These are phyloP conservation scores for Mercurialis annua DNA, from an alignment of 345 rosid genomes.

Conservation along the genomic window DNA sequence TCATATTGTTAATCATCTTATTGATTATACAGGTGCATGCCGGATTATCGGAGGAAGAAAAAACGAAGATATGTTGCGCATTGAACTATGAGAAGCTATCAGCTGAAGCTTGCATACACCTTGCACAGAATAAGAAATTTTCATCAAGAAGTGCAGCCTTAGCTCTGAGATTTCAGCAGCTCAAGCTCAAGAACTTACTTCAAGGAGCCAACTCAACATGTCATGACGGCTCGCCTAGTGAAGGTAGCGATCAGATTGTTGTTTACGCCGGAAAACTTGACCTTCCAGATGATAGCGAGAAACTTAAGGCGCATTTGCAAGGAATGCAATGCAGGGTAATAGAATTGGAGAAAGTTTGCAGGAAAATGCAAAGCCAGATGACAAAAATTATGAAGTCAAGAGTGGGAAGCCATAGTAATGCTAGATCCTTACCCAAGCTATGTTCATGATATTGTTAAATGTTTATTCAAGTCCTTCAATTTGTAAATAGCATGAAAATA, in stretches of 20 bases:
- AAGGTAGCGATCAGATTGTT: conserved; percentile 34
- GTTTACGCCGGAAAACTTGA: conserved; percentile 50
- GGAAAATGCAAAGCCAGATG: conserved; percentile 81
- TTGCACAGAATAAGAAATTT: conserved; percentile 57
- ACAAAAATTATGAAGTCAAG: conserved; percentile 63
- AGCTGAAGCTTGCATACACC: conserved; percentile 46
- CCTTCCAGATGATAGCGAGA: conserved; percentile 38
- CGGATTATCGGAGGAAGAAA: conserved; percentile 67
- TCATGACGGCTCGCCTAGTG: conserved; percentile 25
- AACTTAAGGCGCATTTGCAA: conserved; percentile 51
- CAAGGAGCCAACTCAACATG: conserved; percentile 19
- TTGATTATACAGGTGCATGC: conserved; percentile 55
- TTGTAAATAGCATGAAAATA: conserved; percentile 25
- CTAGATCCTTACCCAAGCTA: conserved; percentile 72
- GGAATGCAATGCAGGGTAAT: conserved; percentile 85
- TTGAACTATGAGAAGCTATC: conserved; percentile 73
- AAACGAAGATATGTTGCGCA: conserved; percentile 50
- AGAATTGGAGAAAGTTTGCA: conserved; percentile 81
- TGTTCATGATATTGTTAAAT: conserved; percentile 54
- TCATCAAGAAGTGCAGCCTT: conserved; percentile 44
- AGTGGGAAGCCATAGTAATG: conserved; percentile 36
- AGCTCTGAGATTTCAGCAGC: conserved; percentile 43
- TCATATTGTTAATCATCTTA: background rate
- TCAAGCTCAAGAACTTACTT: conserved; percentile 45
- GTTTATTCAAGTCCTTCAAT: background rate